Percentiles rank a stretch among this genome's conserved stretches.
Evolutionary conservation across 139 green algal genomes (phyloP).

Genomic region (Tetradesmus lagerheimii): DNA sequence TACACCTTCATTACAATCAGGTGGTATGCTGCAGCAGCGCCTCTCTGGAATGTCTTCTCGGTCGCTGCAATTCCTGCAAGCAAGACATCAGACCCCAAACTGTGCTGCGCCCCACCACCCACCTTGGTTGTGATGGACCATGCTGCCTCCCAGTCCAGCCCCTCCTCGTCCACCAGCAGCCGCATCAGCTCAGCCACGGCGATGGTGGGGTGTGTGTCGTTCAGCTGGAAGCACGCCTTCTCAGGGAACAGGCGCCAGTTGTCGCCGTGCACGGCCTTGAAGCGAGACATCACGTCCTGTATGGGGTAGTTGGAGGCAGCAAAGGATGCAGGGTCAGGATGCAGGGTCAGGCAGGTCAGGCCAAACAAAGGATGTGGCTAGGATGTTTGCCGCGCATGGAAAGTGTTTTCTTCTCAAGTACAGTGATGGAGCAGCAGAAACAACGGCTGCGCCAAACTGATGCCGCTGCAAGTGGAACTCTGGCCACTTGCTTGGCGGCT

Average conservation of each 20-base stretch:
- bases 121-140: slow-evolving; percentile 91
- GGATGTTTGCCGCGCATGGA: no score
- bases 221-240: slow-evolving; percentile 95
- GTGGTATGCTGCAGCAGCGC: not conserved
- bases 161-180: slow-evolving; percentile 95
- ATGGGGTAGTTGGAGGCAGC: not conserved
- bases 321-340: not conserved
- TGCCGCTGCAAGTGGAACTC: no score
- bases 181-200: slow-evolving; percentile 97
- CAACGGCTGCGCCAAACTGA: no score
- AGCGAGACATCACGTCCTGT: slow-evolving; percentile 79
- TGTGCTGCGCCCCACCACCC: not conserved
- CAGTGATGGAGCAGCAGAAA: no score
- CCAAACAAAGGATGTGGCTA: not conserved
- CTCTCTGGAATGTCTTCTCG: no score
- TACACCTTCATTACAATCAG: not conserved
- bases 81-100: no score
- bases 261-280: slow-evolving; percentile 76
- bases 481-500: no score
- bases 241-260: slow-evolving; percentile 81
- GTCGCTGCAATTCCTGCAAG: no score
- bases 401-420: no score
- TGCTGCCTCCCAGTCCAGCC: slow-evolving; percentile 88
- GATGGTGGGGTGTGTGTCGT: slow-evolving; percentile 99
- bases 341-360: not conserved